Conservation (phyloP, 2,329 filamentous ascomycete species). For the Aspergillus floridensis region DNA sequence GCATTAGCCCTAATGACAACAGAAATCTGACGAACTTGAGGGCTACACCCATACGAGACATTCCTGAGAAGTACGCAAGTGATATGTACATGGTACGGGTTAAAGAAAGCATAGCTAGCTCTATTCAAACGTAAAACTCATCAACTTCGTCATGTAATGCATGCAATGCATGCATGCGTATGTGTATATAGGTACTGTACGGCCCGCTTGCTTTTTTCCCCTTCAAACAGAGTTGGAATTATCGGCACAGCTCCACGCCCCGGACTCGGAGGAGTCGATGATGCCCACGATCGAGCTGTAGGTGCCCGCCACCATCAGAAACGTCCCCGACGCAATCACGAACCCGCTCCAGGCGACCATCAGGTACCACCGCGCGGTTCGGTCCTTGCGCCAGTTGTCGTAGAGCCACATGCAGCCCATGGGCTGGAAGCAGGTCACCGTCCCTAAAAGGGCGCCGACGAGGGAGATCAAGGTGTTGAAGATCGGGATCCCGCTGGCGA, state of each 20-base stretch:
- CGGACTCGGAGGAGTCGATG: slow-evolving; percentile 33
- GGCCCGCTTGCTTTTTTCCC: too few relatives aligned
- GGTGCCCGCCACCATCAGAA: slow-evolving; percentile 46
- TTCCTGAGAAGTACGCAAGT: too few relatives aligned
- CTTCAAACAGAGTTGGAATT: slow-evolving; percentile 30
- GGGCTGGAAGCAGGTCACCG: slow-evolving; percentile 18
- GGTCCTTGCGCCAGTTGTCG: slow-evolving; percentile 37
- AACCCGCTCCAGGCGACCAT: slow-evolving; percentile 28
- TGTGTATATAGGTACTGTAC: too few relatives aligned
- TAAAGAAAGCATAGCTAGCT: too few relatives aligned
- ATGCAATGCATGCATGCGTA: too few relatives aligned
- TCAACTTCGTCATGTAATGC: too few relatives aligned
- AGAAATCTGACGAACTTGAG: too few relatives aligned
- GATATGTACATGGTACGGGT: too few relatives aligned
- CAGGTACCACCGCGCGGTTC: slow-evolving; percentile 10
- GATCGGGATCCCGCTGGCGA: slow-evolving; percentile 28
- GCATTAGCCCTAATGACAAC: too few relatives aligned
- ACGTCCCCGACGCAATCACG: slow-evolving; percentile 37
- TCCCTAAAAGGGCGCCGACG: slow-evolving; percentile 25
- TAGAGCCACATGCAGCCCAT: slow-evolving; percentile 28
- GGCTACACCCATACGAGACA: too few relatives aligned
- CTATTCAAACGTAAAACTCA: too few relatives aligned
- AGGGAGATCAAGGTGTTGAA: slow-evolving; percentile 26
- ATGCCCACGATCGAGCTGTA: slow-evolving; percentile 42
- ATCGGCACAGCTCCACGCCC: slow-evolving; percentile 46